Evolutionary conservation across 2,329 filamentous ascomycete species (phyloP), one percentile per base, ranked within the genome.

Genomic region (Fusarium penzigii): DNA sequence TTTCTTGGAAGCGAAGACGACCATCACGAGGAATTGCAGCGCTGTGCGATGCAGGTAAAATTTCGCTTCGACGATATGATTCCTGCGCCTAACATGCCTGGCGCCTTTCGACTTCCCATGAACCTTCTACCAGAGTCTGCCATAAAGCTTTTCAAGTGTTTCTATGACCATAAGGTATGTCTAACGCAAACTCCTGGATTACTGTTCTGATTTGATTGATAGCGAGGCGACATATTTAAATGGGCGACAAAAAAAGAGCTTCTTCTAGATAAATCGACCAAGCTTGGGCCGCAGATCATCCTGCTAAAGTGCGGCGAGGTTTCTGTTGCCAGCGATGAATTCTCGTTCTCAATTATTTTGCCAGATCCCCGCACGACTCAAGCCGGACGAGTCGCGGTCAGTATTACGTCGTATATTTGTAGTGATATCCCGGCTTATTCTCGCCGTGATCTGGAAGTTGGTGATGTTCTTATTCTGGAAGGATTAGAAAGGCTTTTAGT

Each of bases 111-210:
- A 41, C 46, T 48, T 36, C 46, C 25, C 17, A 48, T 20, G 29
- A 7, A 25, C 20, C 29, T 48, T 38, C 20, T 42, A 32, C 46
- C 39, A 42, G 46, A 36, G 16, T 42, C 46, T 25, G 46, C 46
- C 39, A 42, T 42, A 20, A 48, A 42, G 46, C 46, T 42, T 48
- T 42, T 48, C 32, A 48, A 48, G 46, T 42, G 29, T 34, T 48
- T 48, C 29, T 48, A 48, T n/a, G 25, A 42, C 16, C 8, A 13
- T 12, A 42, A 48, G 46, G 46, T 48, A 42, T 42, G 29, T 48
- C 25, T 42, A 42, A 3, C 14, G 29, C 16, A 17, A 42, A 34
- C 11, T 48, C 16, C 20, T 48, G 14, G 46, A 48, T 32, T 48
- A 12, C 29, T 48, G 12, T 42, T 48, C 46, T 48, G 39, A 48